Base-by-base conservation (phyloP, 2,329 filamentous ascomycete species). In the Claviceps arundinis region DNA sequence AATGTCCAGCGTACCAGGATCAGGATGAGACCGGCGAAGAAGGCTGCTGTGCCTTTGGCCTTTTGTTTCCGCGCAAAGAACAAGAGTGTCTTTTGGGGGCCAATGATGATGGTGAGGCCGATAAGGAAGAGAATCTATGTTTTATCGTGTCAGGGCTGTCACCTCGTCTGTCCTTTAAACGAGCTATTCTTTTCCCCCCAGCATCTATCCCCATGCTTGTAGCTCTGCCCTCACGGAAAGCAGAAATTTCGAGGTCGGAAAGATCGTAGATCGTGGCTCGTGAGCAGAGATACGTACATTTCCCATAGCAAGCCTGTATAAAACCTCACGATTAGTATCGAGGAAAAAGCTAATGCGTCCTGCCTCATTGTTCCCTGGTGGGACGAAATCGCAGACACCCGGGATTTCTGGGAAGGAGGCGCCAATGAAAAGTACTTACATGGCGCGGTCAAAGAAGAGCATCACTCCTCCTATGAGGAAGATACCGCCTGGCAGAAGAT, bases 51-150 rank as follows among this genome's bases (percentile, higher is more conserved):
- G 57, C 93, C 93, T 65, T 89, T 89, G 62, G 88, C 80, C 70
- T 98, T 98, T 66, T 96, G 89, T 61, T 83, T 84, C 56, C 93
- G 85, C 50, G 89, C 87, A 74, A 98, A 98, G 81, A 98, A 98
- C 65, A 86, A 75, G 57, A 91, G 75, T 0, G 93, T 97, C 67
- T 96, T 96, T 68, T 86, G 80, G 24, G 88, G 80, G 44, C 93
- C 93, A 71, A 98, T 95, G 62, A 97, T 94, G 54, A 97, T 85
- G 34, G 90, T 95, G 26, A 98, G 81, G 67, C 93, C 93, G 72
- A 95, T 88, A 51, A 98, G 81, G 77, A 98, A 97, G 68, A 98
- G 89, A 68, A 98, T 94, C 89, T 95, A 54, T n/a, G 26, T 3
- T 19, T 47, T 48, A 47, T 54, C 53, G 54, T 46, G 50, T 55